These are phyloP conservation scores for Cyberlindnera japonica DNA, from an alignment of 805 yeast genomes.

Conservation along the genomic window DNA sequence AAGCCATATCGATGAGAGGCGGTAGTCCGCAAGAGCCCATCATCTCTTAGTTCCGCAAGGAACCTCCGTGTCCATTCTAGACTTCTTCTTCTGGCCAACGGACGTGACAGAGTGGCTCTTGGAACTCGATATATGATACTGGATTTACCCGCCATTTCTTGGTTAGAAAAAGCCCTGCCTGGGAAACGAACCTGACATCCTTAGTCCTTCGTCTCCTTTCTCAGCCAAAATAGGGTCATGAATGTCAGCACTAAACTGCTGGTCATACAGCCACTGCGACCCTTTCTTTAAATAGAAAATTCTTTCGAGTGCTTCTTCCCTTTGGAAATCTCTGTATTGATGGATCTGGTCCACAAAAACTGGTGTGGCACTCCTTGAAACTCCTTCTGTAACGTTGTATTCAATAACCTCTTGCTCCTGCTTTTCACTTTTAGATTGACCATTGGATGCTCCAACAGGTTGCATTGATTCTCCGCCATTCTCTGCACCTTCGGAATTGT, in stretches of 20 bases:
- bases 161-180: background rate
- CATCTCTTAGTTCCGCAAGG: background rate
- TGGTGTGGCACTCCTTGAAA: no score
- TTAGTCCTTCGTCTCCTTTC: background rate
- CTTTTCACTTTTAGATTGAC: no score
- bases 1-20: background rate
- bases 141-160: no score
- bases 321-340: background rate
- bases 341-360: background rate
- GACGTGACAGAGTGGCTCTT: background rate
- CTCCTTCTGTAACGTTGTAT: no score
- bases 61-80: background rate
- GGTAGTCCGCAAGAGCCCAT: background rate
- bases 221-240: background rate
- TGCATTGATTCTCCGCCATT: no score
- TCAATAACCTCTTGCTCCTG: no score
- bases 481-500: no score
- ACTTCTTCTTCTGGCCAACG: background rate
- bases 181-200: constrained; percentile 1
- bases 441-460: no score
- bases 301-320: background rate
- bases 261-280: constrained; percentile 6
- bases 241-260: constrained; percentile 3
- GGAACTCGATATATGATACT: no score
- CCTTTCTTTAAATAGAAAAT: constrained; percentile 4